Base-by-base conservation (phyloP, 75 land plant genomes). In the Pseudotsuga menziesii region DNA sequence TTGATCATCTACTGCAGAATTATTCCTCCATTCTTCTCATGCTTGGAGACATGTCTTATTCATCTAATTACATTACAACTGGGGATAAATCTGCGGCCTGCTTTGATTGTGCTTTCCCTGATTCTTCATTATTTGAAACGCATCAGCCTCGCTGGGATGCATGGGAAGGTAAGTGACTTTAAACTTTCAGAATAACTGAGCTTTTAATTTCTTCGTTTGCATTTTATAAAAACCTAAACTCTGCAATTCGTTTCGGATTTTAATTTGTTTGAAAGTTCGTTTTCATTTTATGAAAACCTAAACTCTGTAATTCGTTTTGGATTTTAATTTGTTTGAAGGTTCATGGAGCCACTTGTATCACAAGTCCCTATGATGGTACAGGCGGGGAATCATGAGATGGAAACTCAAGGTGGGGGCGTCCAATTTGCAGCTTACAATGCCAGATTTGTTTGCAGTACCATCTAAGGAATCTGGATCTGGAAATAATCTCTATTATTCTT, bases 111-210 rank as follows among this genome's bases (percentile, higher is more conserved):
- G 84, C 89, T 39, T 96, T 96, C 72, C 94, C 97, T 60, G 83
- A 87, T 75, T 85, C 94, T 20, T 97, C 99, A n/a, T 94, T 87
- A 29, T 85, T 90, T 70, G 99, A 96, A 83, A 84, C 97, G 17
- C 94, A 93, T 85, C 99, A 96, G 70, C 99, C 97, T 41, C 94
- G 89, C 11, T 96, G 99, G 99, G 99, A 96, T 81, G 87, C 77
- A 15, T 96, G 99, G 99, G 94, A 77, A 94, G 99, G 99, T 87
- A 74, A 16, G 36, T 76, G 8, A 27, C 29, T 12, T 54, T 22
- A 44, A 44, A 44, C 48, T 8, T 8, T 5, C 5, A 44, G 48
- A 44, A 44, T 6, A 6, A 44, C 48, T 8, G 8, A 6, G 5
- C 32, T 29, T 29, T 29, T 29, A 29, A 29, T 29, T 29, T 1